These are phyloP conservation scores for Kernera saxatilis DNA, from an alignment of 345 rosid genomes.

Conservation along the genomic window DNA sequence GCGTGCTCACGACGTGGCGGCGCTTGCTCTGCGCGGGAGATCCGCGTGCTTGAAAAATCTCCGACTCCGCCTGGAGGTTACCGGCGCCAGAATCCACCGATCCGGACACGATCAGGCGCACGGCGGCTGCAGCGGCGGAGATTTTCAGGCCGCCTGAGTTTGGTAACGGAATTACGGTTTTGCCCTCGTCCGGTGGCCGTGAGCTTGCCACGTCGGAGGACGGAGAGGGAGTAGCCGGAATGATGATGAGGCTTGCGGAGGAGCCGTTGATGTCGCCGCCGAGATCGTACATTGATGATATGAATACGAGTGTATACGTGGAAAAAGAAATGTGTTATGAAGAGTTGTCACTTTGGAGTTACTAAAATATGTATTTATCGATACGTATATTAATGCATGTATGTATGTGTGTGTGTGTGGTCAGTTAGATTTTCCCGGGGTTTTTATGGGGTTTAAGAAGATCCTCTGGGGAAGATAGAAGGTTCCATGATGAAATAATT, in stretches of 20 bases:
- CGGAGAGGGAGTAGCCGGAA: neutral
- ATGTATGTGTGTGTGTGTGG: neutral
- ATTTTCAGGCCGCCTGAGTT: constrained; percentile 34
- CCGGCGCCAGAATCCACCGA: constrained; percentile 42
- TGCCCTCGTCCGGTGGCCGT: constrained; percentile 2
- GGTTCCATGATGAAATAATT: constrained; percentile 7
- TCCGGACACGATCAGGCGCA: constrained; percentile 36
- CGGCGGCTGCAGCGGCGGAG: constrained; percentile 50
- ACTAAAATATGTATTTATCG: neutral
- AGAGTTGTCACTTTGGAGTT: constrained; percentile 37
- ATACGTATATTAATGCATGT: neutral
- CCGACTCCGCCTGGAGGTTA: constrained; percentile 54
- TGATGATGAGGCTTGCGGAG: constrained; percentile 38
- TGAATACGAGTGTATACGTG: neutral
- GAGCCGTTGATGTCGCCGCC: constrained; percentile 69
- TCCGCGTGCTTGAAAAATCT: constrained; percentile 62
- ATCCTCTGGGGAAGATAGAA: neutral
- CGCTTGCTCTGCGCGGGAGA: constrained; percentile 52
- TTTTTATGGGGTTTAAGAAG: neutral
- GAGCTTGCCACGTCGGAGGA: neutral
- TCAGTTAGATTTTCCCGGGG: neutral
- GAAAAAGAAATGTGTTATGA: constrained; percentile 25
- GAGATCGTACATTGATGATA: constrained; percentile 10
- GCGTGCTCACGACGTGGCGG: constrained; percentile 71
- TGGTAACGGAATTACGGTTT: constrained; percentile 9